Evolutionary conservation across 1,139 yeast genomes (phyloP).

Genomic region (Waltiozyma sp.): DNA sequence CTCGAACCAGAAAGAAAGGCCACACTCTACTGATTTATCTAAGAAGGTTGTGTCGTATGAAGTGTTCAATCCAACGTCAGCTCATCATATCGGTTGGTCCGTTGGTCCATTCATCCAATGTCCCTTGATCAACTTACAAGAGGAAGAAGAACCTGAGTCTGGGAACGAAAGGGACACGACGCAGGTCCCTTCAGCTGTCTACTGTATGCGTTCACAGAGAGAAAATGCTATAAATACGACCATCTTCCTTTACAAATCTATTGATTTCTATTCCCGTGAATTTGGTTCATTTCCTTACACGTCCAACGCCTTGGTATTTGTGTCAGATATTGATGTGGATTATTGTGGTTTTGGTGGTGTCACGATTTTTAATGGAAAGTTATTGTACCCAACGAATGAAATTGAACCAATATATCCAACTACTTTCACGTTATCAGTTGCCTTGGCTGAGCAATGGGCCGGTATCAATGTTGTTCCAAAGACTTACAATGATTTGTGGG

Average conservation of each 20-base stretch:
- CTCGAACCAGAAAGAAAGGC: constrained; percentile 36
- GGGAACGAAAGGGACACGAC: constrained; percentile 26
- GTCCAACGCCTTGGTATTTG: constrained; percentile 67
- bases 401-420: constrained; percentile 72
- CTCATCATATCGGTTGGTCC: constrained; percentile 96
- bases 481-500: constrained; percentile 81
- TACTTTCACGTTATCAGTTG: constrained; percentile 57
- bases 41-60: constrained; percentile 76
- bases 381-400: constrained; percentile 65
- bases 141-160: constrained; percentile 32
- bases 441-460: constrained; percentile 85
- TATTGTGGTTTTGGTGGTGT: constrained; percentile 70
- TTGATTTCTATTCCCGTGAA: constrained; percentile 77
- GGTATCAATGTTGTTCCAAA: constrained; percentile 86
- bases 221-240: constrained; percentile 58
- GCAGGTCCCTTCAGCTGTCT: constrained; percentile 24
- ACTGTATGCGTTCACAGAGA: constrained; percentile 15
- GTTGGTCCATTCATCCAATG: constrained; percentile 74
- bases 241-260: constrained; percentile 61
- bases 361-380: constrained; percentile 48
- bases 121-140: constrained; percentile 23
- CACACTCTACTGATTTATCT: constrained; percentile 51
- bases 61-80: constrained; percentile 75
- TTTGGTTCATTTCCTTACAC: constrained; percentile 92
- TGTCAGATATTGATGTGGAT: constrained; percentile 42